Evolutionary conservation across 2,329 filamentous ascomycete species (phyloP).

Genomic region (Cladosporium sp.): DNA sequence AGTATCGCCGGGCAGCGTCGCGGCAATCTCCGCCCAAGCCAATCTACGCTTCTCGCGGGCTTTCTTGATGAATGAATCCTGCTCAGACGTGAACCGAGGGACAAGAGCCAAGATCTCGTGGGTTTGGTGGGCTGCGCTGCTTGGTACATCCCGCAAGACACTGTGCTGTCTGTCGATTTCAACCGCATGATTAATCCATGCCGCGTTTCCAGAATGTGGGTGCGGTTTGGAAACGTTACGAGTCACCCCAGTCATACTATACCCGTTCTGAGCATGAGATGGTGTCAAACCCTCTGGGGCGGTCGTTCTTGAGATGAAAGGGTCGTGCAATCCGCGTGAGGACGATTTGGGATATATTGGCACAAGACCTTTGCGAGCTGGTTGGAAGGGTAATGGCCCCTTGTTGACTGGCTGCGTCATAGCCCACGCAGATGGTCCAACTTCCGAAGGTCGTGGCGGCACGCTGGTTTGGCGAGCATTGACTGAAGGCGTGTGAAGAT

Average conservation of each 20-base stretch:
- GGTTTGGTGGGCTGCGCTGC: no score
- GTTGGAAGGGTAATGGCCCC: slow-evolving; percentile 14
- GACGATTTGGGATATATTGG: not conserved
- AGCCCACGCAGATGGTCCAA: slow-evolving; percentile 15
- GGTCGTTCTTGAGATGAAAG: not conserved
- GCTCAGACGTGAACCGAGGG: not conserved
- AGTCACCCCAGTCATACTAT: not conserved
- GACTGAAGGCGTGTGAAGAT: slow-evolving; percentile 5
- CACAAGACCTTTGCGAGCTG: slow-evolving; percentile 12
- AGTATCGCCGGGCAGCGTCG: not conserved
- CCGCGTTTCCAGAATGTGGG: not conserved
- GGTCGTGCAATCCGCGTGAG: not conserved
- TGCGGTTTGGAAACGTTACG: not conserved
- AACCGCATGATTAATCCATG: not conserved
- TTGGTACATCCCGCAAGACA: not conserved
- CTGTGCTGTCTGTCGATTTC: not conserved
- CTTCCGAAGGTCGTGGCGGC: slow-evolving; percentile 2
- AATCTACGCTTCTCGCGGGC: slow-evolving; percentile 1
- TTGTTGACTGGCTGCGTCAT: slow-evolving; percentile 14
- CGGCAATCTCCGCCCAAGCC: slow-evolving; percentile 1
- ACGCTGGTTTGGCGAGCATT: not conserved
- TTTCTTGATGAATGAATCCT: slow-evolving; percentile 7
- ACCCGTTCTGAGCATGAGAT: not conserved
- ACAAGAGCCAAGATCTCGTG: not conserved
- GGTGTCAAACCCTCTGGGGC: not conserved